These are phyloP conservation scores for Fraxinus quadrangulata DNA, from an alignment of 257 asterid species.

Conservation along the genomic window DNA sequence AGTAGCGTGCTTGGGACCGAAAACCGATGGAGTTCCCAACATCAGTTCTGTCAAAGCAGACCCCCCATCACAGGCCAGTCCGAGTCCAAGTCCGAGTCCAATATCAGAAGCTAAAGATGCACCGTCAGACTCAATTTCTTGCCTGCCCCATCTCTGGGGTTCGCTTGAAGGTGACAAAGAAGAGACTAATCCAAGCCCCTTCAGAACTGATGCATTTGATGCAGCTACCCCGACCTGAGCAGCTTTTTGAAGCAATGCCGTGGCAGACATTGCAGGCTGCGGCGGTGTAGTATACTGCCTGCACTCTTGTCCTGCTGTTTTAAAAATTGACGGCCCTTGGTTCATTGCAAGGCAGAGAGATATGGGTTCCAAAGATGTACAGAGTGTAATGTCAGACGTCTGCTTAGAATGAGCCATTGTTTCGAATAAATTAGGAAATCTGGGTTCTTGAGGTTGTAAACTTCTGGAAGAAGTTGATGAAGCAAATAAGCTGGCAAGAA, in stretches of 20 bases:
- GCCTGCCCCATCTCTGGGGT: slow-evolving; percentile 40
- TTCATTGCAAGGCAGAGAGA: slow-evolving; percentile 46
- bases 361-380: slow-evolving; percentile 42
- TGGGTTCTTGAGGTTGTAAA: slow-evolving; percentile 36
- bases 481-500: slow-evolving; percentile 50
- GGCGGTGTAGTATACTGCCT: slow-evolving; percentile 43
- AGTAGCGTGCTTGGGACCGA: slow-evolving; percentile 53
- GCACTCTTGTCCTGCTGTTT: slow-evolving; percentile 45
- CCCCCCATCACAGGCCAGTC: slow-evolving; percentile 43
- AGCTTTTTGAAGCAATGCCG: slow-evolving; percentile 58
- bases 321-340: slow-evolving; percentile 43
- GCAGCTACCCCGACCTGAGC: slow-evolving; percentile 49
- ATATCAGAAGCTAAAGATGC: slow-evolving; percentile 41
- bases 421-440: slow-evolving; percentile 33
- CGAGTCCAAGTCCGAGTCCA: slow-evolving; percentile 53
- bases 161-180: slow-evolving; percentile 29
- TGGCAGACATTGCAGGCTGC: slow-evolving; percentile 59
- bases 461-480: slow-evolving; percentile 41
- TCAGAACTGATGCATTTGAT: slow-evolving; percentile 41
- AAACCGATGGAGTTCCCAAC: slow-evolving; percentile 52
- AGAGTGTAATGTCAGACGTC: slow-evolving; percentile 27
- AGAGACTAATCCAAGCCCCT: slow-evolving; percentile 43
- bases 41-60: slow-evolving; percentile 51
- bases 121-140: slow-evolving; percentile 31
- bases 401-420: slow-evolving; percentile 29